Conservation (phyloP, 2,329 filamentous ascomycete genomes). For the Cercospora sesami region DNA sequence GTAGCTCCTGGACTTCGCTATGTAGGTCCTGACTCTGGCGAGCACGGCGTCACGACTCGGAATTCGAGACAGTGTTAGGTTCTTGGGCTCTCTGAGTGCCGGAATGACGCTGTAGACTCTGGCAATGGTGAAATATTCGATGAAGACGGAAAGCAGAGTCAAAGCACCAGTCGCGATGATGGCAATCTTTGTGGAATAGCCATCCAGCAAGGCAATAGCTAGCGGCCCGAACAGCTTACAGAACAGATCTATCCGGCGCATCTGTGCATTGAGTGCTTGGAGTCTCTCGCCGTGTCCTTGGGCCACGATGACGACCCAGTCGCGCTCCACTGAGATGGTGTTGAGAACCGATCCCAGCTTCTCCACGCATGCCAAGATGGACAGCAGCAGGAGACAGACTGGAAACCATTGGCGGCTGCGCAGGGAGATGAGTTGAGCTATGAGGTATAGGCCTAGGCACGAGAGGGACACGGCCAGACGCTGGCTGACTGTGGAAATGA, state of each 20-base stretch:
- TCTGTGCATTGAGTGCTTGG: conserved; percentile 55
- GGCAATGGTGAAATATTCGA: conserved; percentile 58
- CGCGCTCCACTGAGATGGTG: conserved; percentile 67
- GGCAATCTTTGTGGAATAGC: conserved; percentile 51
- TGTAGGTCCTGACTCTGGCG: conserved; percentile 9
- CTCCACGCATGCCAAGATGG: conserved; percentile 65
- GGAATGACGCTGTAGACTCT: conserved; percentile 42
- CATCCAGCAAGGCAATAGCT: conserved; percentile 52
- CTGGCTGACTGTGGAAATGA: conserved; percentile 29
- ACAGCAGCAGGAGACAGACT: conserved; percentile 40
- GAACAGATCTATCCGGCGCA: conserved; percentile 60
- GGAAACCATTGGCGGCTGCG: conserved; percentile 7
- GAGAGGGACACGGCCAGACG: conserved; percentile 32
- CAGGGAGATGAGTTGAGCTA: conserved; percentile 15
- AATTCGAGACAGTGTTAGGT: background rate
- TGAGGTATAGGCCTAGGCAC: conserved; percentile 25
- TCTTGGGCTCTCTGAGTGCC: conserved; percentile 28
- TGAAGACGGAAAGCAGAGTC: conserved; percentile 50
- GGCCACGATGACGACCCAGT: conserved; percentile 57
- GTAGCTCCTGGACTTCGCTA: conserved; percentile 45
- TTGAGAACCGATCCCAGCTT: conserved; percentile 67
- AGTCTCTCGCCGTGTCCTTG: conserved; percentile 40
- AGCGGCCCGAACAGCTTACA: conserved; percentile 60
- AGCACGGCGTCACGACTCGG: conserved; percentile 6
- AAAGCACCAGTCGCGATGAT: conserved; percentile 53